These are phyloP conservation scores for Neurospora cerealis DNA, from an alignment of 495 filamentous ascomycete species.

Conservation along the genomic window DNA sequence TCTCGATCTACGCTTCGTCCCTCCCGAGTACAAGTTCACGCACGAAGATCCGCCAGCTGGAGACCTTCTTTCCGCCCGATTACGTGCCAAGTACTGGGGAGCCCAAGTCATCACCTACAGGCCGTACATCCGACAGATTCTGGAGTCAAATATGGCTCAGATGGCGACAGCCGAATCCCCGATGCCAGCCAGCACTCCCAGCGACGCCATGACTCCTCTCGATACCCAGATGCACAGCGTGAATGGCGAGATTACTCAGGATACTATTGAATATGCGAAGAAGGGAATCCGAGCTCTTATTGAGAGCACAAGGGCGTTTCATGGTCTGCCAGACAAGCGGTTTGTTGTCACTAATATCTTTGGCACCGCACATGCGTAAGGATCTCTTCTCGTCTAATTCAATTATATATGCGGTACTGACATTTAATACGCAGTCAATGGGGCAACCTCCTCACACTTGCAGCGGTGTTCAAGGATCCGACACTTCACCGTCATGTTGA, in stretches of 20 bases:
- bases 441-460: slow-evolving; percentile 83
- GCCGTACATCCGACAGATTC: slow-evolving; percentile 63
- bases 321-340: slow-evolving; percentile 53
- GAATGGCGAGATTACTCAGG: slow-evolving; percentile 31
- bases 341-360: slow-evolving; percentile 89
- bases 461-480: slow-evolving; percentile 60
- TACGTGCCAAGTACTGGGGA: slow-evolving; percentile 92
- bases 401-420: not conserved
- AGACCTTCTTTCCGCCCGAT: slow-evolving; percentile 74
- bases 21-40: slow-evolving; percentile 48
- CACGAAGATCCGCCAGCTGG: slow-evolving; percentile 54
- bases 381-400: slow-evolving; percentile 5
- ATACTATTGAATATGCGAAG: slow-evolving; percentile 42
- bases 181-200: slow-evolving; percentile 16
- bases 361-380: slow-evolving; percentile 95
- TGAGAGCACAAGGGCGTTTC: slow-evolving; percentile 78
- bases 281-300: slow-evolving; percentile 64
- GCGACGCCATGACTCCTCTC: slow-evolving; percentile 9
- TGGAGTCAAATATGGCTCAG: slow-evolving; percentile 29
- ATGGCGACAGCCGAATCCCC: slow-evolving; percentile 15
- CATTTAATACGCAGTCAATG: slow-evolving; percentile 62
- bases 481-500: slow-evolving; percentile 44
- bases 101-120: slow-evolving; percentile 83
- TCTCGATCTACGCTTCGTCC: slow-evolving; percentile 33
- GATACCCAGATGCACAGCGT: not conserved